Conservation (phyloP, 306 rosid genomes). For the Mucuna pruriens region DNA sequence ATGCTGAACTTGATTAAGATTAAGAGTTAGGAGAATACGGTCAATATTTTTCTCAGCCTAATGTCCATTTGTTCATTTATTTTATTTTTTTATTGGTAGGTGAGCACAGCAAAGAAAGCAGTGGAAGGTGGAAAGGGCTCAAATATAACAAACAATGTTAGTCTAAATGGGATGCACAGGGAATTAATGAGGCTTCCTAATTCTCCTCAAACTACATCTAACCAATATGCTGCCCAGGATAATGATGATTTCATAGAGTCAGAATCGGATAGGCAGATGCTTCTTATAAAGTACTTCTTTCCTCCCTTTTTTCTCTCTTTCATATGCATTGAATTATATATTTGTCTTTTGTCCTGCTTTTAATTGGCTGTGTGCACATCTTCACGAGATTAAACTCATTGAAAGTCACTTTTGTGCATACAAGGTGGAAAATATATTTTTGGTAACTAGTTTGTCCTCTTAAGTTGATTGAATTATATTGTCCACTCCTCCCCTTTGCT, state of each 20-base stretch:
- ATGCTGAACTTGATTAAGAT: slow-evolving; percentile 26
- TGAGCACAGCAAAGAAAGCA: slow-evolving; percentile 64
- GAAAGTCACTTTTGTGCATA: slow-evolving; percentile 20
- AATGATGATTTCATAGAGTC: slow-evolving; percentile 85
- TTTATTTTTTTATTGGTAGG: slow-evolving; percentile 50
- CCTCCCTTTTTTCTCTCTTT: not conserved
- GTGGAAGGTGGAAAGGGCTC: slow-evolving; percentile 67
- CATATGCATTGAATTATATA: slow-evolving; percentile 21
- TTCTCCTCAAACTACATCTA: slow-evolving; percentile 60
- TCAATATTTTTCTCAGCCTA: slow-evolving; percentile 4
- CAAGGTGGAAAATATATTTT: not conserved
- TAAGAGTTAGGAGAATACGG: slow-evolving; percentile 24
- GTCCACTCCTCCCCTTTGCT: not conserved
- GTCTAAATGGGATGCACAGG: slow-evolving; percentile 67
- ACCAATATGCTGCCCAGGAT: slow-evolving; percentile 58
- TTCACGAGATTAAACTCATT: slow-evolving; percentile 25
- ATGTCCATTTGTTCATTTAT: not conserved
- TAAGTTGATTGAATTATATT: slow-evolving; percentile 3
- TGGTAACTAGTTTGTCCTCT: slow-evolving; percentile 22
- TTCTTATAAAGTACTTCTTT: slow-evolving; percentile 78
- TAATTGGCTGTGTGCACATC: not conserved
- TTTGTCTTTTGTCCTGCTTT: slow-evolving; percentile 23
- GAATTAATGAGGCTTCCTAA: slow-evolving; percentile 90
- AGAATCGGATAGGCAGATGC: slow-evolving; percentile 93
- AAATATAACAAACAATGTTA: slow-evolving; percentile 45